Evolutionary conservation across 768 basidiomycete species (phyloP), one percentile per base, ranked within the genome.

Genomic region (Boletus subparvulus): DNA sequence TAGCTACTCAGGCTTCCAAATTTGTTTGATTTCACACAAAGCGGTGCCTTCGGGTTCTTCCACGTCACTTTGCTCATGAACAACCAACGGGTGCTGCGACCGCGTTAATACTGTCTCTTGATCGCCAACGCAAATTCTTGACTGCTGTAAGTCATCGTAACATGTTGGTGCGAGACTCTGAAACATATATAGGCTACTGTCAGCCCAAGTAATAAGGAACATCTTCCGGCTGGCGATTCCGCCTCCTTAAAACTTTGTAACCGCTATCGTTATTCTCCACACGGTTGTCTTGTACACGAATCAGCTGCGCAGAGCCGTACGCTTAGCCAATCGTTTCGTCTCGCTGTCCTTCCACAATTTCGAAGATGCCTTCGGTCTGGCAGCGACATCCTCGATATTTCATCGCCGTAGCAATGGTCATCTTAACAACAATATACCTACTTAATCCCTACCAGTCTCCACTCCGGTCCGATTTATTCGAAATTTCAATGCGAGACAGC

Each of bases 311-410:
- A 45, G 39, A 49, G 28, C 49, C 43, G 43, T 47, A 32, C 56
- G 35, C 58, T 43, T 50, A 32, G 10, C 45, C 65, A 50, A 16
- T 55, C 50, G 1, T 52, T 56, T 51, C 45, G 7, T 51, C 53
- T 26, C 30, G 14, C 45, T 28, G 24, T 24, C 52, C 33, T 16
- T 40, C 50, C 26, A 54, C 59, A 32, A 32, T 16, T 43, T 26
- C 50, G 21, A 65, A 55, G 47, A 73, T 73, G 72, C 70, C 70
- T 36, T 52, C 47, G 28, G 52, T 60, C 32, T 75, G 74, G 72
- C 66, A 73, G 54, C 76, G 81, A 54, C 82, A 84, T 65, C 83
- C 83, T 30, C 78, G 81, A 61, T 84, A 83, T 69, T 67, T 75
- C 55, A 56, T 82, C 55, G 66, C 77, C 62, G 69, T 81, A 47